Base-by-base conservation (phyloP, 805 yeast species). In the Wickerhamiella azyma region DNA sequence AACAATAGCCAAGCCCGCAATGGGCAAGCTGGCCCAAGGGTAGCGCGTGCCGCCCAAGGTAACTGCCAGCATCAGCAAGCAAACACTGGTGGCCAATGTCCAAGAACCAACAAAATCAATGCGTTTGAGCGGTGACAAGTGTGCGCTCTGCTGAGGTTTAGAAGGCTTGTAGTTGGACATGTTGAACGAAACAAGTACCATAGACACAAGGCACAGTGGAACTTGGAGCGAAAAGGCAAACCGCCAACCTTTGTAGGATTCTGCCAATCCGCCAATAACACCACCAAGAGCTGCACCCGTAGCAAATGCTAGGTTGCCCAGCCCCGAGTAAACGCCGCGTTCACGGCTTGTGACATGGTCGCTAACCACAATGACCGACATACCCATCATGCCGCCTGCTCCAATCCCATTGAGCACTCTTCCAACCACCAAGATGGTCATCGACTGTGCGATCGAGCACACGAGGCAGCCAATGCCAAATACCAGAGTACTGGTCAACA, bases 341-440 rank as follows among this genome's bases (percentile, higher is more conserved):
- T 79, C 75, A 46, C 89, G 69, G 50, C 81, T 70, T 1, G 92
- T 77, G 24, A 86, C 79, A 40, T 85, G 66, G 61, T 85, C 95
- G 18, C 84, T 75, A 54, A 81, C 72, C 2, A 86, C 71, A 48
- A 86, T 81, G 5, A 94, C 79, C 16, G 84, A 74, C 52, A 85
- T 65, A 0, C 88, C 71, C 41, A 79, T 76, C 56, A 85, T 73
- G 0, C 95, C 95, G 7, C 94, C 92, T n/a, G 94, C 94, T 11
- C 95, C 95, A 48, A 82, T 71, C 14, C 96, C 96, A 24, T 94
- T 78, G 41, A 85, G 68, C 49, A 84, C 79, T 54, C 94, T 69
- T 1, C 88, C 89, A 2, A 73, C 78, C 43, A 82, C 78, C 35
- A 82, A 64, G 69, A 71, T 68, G 50, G 67, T 61, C 72, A 81